Conservation (phyloP, 1,284 basidiomycete genomes). For the Cutaneotrichosporon sp. region DNA sequence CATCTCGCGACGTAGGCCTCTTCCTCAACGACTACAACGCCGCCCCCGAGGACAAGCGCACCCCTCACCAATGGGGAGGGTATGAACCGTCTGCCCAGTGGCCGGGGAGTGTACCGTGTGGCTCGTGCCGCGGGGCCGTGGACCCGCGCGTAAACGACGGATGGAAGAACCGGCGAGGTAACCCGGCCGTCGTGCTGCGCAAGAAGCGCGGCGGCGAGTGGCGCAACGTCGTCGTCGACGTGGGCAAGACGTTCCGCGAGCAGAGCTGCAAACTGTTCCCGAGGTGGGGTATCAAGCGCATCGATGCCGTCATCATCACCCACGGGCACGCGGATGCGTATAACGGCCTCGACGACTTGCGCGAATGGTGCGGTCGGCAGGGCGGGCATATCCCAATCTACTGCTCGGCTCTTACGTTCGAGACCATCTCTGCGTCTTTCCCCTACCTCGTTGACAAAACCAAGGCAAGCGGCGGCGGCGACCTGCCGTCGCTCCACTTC, state of each 20-base stretch:
- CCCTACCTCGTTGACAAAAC: slow-evolving; percentile 53
- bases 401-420: slow-evolving; percentile 44
- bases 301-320: slow-evolving; percentile 54
- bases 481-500: slow-evolving; percentile 47
- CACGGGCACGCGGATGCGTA: slow-evolving; percentile 53
- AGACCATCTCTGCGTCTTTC: slow-evolving; percentile 45
- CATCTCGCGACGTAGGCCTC: slow-evolving; percentile 23
- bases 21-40: slow-evolving; percentile 24
- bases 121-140: slow-evolving; percentile 47
- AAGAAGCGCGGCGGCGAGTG: slow-evolving; percentile 25
- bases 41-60: slow-evolving; percentile 7
- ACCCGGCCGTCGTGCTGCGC: slow-evolving; percentile 46
- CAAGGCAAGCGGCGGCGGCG: slow-evolving; percentile 54
- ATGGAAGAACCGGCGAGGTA: slow-evolving; percentile 51
- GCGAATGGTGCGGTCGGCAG: slow-evolving; percentile 50
- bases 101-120: slow-evolving; percentile 46
- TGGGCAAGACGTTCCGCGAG: slow-evolving; percentile 54
- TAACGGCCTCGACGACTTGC: slow-evolving; percentile 43
- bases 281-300: slow-evolving; percentile 47
- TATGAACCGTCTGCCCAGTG: slow-evolving; percentile 38
- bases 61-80: slow-evolving; percentile 18
- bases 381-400: slow-evolving; percentile 45
- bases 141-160: slow-evolving; percentile 42
- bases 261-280: slow-evolving; percentile 50
- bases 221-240: slow-evolving; percentile 54